Conservation (phyloP, 352 stramenopile genomes). For the Phytophthora agathidicida region DNA sequence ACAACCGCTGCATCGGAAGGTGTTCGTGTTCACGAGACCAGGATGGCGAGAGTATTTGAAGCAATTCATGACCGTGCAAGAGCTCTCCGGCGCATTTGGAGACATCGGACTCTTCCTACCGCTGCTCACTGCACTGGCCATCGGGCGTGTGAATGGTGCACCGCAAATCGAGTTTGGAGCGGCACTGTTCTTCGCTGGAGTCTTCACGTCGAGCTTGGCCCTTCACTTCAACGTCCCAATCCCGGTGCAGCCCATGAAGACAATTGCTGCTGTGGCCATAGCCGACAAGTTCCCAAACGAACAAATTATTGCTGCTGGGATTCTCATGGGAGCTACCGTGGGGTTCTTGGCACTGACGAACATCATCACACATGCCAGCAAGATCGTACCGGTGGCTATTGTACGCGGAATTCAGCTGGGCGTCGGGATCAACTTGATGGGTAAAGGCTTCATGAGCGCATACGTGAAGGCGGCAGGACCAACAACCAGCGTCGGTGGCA, state of each 20-base stretch:
- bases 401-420: conserved; percentile 93
- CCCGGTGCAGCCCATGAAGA: conserved; percentile 97
- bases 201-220: conserved; percentile 88
- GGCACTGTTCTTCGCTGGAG: conserved; percentile 92
- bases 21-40: conserved; percentile 64
- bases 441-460: conserved; percentile 79
- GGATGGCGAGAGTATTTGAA: conserved; percentile 63
- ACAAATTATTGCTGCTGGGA: conserved; percentile 86
- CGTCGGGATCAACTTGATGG: conserved; percentile 88
- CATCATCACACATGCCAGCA: conserved; percentile 90
- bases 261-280: conserved; percentile 91
- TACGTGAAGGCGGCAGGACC: conserved; percentile 48
- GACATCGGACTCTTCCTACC: conserved; percentile 95
- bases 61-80: conserved; percentile 74
- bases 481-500: neutral
- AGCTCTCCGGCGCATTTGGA: conserved; percentile 91
- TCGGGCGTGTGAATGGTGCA: conserved; percentile 66
- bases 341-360: conserved; percentile 85
- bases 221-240: conserved; percentile 93
- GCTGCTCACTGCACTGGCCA: conserved; percentile 91
- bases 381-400: conserved; percentile 87
- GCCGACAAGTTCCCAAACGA: conserved; percentile 75
- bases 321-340: conserved; percentile 76
- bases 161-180: conserved; percentile 89
- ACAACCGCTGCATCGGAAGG: conserved; percentile 49